phyloP scores from a whole-genome alignment of 2,329 filamentous ascomycete genomes.

The Madurella fahalii region DNA sequence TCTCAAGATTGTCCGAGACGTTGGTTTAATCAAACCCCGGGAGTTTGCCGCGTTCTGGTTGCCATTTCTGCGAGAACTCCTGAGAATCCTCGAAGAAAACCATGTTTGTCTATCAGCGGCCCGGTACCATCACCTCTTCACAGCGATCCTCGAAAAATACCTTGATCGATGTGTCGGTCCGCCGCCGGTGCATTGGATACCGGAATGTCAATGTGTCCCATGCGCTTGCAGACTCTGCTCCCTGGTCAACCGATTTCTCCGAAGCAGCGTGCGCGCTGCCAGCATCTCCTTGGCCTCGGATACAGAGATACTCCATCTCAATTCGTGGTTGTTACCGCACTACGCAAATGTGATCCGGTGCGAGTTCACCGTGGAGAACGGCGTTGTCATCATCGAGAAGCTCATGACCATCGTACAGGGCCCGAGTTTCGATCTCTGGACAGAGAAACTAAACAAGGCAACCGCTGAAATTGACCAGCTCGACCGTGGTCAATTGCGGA shows the following conservation, averaged over 20 bases:
- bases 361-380: background rate
- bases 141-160: constrained; percentile 13
- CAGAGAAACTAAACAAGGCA: background rate
- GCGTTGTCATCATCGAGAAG: background rate
- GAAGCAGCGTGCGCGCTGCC: background rate
- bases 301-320: background rate
- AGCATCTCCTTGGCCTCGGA: background rate
- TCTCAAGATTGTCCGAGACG: constrained; percentile 10
- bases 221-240: constrained; percentile 12
- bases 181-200: background rate
- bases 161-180: constrained; percentile 6
- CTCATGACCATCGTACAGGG: background rate
- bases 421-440: background rate
- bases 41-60: constrained; percentile 16
- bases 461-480: background rate
- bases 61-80: constrained; percentile 13
- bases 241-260: constrained; percentile 7
- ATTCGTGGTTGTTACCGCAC: background rate
- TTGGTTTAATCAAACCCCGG: constrained; percentile 1
- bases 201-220: background rate
- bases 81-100: constrained; percentile 5
- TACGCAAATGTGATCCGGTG: background rate
- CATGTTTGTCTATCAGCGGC: background rate
- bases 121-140: constrained; percentile 16
- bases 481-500: background rate